These are phyloP conservation scores for thale cress (Arabidopsis thaliana) DNA, from an alignment of 345 rosid species.

Conservation along the genomic window DNA sequence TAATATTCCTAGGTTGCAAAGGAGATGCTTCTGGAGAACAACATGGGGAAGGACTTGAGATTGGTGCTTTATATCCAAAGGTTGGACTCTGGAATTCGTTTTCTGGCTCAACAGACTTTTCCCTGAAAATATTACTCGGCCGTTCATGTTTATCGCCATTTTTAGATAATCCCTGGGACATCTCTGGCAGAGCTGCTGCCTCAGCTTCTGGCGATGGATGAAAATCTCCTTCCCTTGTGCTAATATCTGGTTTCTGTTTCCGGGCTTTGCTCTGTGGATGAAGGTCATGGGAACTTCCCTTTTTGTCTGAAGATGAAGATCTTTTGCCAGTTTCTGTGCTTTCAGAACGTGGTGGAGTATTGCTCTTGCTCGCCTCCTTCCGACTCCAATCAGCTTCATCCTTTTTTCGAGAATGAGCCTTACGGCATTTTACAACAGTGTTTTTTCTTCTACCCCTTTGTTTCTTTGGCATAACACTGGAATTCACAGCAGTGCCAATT, in stretches of 20 bases:
- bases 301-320: constrained; percentile 51
- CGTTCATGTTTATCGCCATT: constrained; percentile 49
- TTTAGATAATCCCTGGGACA: constrained; percentile 43
- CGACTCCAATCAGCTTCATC: constrained; percentile 48
- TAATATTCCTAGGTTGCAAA: constrained; percentile 46
- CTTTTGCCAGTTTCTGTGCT: constrained; percentile 52
- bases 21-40: constrained; percentile 54
- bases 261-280: constrained; percentile 39
- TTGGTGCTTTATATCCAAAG: constrained; percentile 55
- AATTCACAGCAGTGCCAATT: constrained; percentile 40
- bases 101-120: constrained; percentile 47
- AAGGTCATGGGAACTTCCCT: constrained; percentile 40
- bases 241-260: constrained; percentile 44
- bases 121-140: constrained; percentile 38
- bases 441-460: constrained; percentile 51
- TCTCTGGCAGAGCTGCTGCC: constrained; percentile 48
- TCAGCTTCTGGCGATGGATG: constrained; percentile 44
- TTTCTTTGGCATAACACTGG: constrained; percentile 46
- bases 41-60: constrained; percentile 50
- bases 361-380: constrained; percentile 47
- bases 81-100: constrained; percentile 69
- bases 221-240: constrained; percentile 46
- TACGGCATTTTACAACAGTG: constrained; percentile 51
- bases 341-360: constrained; percentile 46
- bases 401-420: constrained; percentile 49